A percentile compares a stretch with the other conserved stretches of the same genome.
These are phyloP conservation scores for Fonsecaea erecta DNA, from an alignment of 2,329 filamentous ascomycete species.

Conservation along the genomic window DNA sequence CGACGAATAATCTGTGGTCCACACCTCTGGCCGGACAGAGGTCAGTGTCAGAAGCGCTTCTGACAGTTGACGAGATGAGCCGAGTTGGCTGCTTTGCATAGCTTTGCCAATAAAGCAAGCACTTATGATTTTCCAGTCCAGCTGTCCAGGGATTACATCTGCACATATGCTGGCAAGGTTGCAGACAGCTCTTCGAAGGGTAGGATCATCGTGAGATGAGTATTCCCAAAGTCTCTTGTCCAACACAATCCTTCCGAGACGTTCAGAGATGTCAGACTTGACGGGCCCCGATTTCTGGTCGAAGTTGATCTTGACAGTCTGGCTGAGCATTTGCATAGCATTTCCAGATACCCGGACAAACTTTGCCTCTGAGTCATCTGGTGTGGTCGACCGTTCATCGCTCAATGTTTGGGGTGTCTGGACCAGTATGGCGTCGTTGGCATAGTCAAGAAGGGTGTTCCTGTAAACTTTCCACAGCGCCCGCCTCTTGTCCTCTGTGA, in stretches of 20 bases:
- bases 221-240: slow-evolving; percentile 67
- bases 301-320: slow-evolving; percentile 49
- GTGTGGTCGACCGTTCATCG: slow-evolving; percentile 81
- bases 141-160: slow-evolving; percentile 50
- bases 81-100: slow-evolving; percentile 71
- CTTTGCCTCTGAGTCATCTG: slow-evolving; percentile 84
- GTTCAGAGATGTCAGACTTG: slow-evolving; percentile 37
- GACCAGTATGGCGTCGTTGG: slow-evolving; percentile 72
- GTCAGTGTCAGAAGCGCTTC: slow-evolving; percentile 71
- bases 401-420: slow-evolving; percentile 84
- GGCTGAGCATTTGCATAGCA: slow-evolving; percentile 60
- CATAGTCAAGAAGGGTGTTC: slow-evolving; percentile 78
- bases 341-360: slow-evolving; percentile 77
- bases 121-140: slow-evolving; percentile 69
- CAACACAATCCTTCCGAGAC: slow-evolving; percentile 58
- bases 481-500: slow-evolving; percentile 75
- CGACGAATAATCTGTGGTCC: slow-evolving; percentile 68
- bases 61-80: slow-evolving; percentile 74
- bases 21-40: slow-evolving; percentile 67
- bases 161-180: slow-evolving; percentile 58
- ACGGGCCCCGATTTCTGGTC: slow-evolving; percentile 30
- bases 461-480: slow-evolving; percentile 84
- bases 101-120: slow-evolving; percentile 75
- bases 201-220: slow-evolving; percentile 60
- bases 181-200: slow-evolving; percentile 63